Base-by-base conservation (phyloP, 2,329 filamentous ascomycete species). In the Hypoxylon sp. region DNA sequence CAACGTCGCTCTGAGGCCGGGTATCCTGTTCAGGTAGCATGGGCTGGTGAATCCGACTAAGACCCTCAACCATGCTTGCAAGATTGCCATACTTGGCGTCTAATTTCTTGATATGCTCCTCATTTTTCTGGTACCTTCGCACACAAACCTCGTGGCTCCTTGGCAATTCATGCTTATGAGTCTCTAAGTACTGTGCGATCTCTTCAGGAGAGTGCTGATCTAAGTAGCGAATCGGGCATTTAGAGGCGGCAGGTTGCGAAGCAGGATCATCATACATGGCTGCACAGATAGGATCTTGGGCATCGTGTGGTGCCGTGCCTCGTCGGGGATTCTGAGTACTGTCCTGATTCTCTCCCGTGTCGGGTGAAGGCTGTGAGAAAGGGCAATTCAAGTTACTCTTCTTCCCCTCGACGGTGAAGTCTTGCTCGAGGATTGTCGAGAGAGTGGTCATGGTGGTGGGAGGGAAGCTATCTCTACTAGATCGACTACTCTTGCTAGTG, bases 11-110 rank as follows among this genome's bases (percentile, higher is more conserved):
- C 57, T 79, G 81, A 45, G 74, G 80, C 53, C 78, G 79, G 66
- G 74, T 81, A 68, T 85, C 82, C 69, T 87, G 85, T 52, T 85
- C 84, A 4, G 92, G 92, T 28, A 98, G 83, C 88, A 96, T 93
- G 5, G 93, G 90, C 77, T 96, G 92, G 77, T 98, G 95, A 73
- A 97, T 93, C 70, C 91, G 88, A 52, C 94, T 93, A 41, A 98
- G 84, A 7, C 93, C 93, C 78, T 96, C 91, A 67, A 98, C 97
- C 95, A 98, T 98, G 80, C 89, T 97, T 73, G 93, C 93, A 46
- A 98, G 83, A 77, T 91, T 95, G 71, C 93, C 94, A 78, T 98
- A 98, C 79, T 98, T 98, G 69, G 93, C 93, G 78, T 98, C 95
- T 60, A 98, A 85, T 80, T 97, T 93, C 71, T 90, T 89, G 76